Conservation (phyloP, 495 filamentous ascomycete species). For the Penicillium argentinense region DNA sequence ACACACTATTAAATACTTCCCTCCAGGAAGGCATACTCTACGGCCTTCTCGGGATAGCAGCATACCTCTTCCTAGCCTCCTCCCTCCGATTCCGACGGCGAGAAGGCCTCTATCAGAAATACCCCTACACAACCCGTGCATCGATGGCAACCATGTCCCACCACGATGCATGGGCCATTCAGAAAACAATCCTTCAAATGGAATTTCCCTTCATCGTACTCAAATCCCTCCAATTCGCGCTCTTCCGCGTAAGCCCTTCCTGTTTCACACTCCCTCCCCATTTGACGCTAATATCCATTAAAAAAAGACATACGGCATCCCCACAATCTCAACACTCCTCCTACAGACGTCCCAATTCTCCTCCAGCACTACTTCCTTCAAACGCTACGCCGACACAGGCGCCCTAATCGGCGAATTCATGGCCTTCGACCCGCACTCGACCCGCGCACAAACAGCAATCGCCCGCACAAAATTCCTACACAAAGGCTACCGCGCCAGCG, state of each 20-base stretch:
- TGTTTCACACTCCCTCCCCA: neutral
- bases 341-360: slow-evolving; percentile 58
- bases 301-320: slow-evolving; percentile 62
- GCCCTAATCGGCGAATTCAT: slow-evolving; percentile 58
- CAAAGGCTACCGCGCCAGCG: slow-evolving; percentile 51
- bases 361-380: slow-evolving; percentile 47
- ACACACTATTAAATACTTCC: neutral
- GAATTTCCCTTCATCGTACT: slow-evolving; percentile 57
- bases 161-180: slow-evolving; percentile 57
- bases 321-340: slow-evolving; percentile 58
- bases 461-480: slow-evolving; percentile 69
- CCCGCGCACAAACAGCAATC: slow-evolving; percentile 53
- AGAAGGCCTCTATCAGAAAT: slow-evolving; percentile 38
- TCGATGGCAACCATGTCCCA: slow-evolving; percentile 57
- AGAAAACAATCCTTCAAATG: slow-evolving; percentile 42
- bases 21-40: slow-evolving; percentile 6
- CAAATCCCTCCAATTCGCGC: slow-evolving; percentile 59
- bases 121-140: slow-evolving; percentile 48
- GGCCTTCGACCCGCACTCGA: slow-evolving; percentile 44
- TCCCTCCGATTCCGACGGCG: slow-evolving; percentile 49
- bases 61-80: slow-evolving; percentile 24
- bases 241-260: slow-evolving; percentile 50
- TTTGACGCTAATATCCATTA: neutral
- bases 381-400: slow-evolving; percentile 64
- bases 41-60: slow-evolving; percentile 4